Evolutionary conservation across 2,329 filamentous ascomycete genomes (phyloP).

Genomic region (Amauroascus verrucosus): DNA sequence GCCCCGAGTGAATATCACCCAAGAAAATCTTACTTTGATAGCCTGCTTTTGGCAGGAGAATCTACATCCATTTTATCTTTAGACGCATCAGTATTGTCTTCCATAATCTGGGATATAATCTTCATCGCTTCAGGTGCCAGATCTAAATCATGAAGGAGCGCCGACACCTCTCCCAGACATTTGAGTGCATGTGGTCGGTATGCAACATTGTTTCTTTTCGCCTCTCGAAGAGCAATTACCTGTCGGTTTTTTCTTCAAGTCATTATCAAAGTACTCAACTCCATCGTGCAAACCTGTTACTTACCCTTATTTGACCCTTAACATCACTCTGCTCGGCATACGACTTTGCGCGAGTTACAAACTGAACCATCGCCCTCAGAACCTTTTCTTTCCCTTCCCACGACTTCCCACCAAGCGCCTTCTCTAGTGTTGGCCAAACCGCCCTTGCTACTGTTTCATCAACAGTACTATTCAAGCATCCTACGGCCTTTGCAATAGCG

Average conservation of each 20-base stretch:
- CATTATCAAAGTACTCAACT: conserved; percentile 2
- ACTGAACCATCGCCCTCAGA: conserved; percentile 65
- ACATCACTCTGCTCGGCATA: conserved; percentile 52
- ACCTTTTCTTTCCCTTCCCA: conserved; percentile 87
- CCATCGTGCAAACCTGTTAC: conserved; percentile 13
- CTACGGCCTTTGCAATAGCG: conserved; percentile 61
- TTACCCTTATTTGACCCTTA: conserved; percentile 57
- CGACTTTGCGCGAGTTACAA: conserved; percentile 54
- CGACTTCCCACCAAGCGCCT: conserved; percentile 74
- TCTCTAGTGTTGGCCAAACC: conserved; percentile 77
- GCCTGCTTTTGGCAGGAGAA: conserved; percentile 34
- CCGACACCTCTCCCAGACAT: conserved; percentile 62
- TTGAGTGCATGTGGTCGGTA: conserved; percentile 69
- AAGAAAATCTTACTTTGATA: conserved; percentile 22
- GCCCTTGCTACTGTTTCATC: not conserved
- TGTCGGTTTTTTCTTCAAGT: conserved; percentile 29
- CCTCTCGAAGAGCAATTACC: conserved; percentile 66
- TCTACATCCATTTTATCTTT: conserved; percentile 63
- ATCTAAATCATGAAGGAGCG: conserved; percentile 56
- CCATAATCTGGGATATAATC: conserved; percentile 54
- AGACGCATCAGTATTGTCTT: conserved; percentile 39
- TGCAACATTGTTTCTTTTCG: conserved; percentile 76
- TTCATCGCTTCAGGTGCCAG: conserved; percentile 56
- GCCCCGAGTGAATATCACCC: not conserved
- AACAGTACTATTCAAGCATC: conserved; percentile 2